phyloP scores from a whole-genome alignment of 805 yeast genomes.

The Candida fluviatilis region DNA sequence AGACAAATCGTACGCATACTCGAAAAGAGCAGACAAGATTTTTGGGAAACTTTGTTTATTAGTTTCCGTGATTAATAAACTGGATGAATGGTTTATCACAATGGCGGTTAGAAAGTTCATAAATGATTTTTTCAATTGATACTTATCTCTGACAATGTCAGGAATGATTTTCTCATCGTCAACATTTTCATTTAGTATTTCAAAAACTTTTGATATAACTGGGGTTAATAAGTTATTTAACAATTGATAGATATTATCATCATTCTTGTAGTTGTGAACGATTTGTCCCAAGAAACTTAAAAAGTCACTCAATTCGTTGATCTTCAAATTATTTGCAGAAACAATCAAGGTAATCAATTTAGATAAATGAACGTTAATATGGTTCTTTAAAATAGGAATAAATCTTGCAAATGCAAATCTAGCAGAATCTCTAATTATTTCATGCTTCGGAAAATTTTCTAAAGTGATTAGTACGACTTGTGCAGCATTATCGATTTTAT shows the following conservation, averaged over 20 bases:
- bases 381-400: conserved; percentile 63
- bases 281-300: conserved; percentile 85
- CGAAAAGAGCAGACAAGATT: conserved; percentile 60
- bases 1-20: conserved; percentile 55
- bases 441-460: conserved; percentile 64
- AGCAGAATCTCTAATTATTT: conserved; percentile 76
- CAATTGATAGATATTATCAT: conserved; percentile 66
- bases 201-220: conserved; percentile 60
- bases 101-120: conserved; percentile 66
- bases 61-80: conserved; percentile 66
- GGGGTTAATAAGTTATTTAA: conserved; percentile 73
- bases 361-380: conserved; percentile 47
- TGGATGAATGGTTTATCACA: conserved; percentile 72
- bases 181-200: conserved; percentile 36
- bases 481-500: conserved; percentile 57
- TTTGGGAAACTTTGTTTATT: conserved; percentile 59
- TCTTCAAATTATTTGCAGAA: conserved; percentile 50
- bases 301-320: conserved; percentile 73
- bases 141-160: conserved; percentile 62
- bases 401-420: conserved; percentile 85
- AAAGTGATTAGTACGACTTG: conserved; percentile 81
- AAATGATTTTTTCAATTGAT: conserved; percentile 64
- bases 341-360: conserved; percentile 64
- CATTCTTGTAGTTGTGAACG: conserved; percentile 67
- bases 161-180: conserved; percentile 27